phyloP scores from a whole-genome alignment of 192 early-diverging fungal species.

The Linnemannia zychae region DNA sequence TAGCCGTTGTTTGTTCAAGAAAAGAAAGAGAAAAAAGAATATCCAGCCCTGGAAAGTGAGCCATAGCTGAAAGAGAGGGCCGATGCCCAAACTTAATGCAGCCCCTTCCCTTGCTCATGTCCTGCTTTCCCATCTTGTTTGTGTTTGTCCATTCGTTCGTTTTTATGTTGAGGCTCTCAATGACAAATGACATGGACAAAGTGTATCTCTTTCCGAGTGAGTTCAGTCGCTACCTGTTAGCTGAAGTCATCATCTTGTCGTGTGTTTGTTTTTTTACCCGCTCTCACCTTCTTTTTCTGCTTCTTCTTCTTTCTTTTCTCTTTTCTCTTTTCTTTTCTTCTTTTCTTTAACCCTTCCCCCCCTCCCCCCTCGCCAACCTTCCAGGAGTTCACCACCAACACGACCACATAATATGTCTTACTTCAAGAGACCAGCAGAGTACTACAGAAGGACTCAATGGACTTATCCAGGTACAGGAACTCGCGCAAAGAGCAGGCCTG shows the following conservation, averaged over 20 bases:
- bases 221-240: neutral
- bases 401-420: constrained; percentile 25
- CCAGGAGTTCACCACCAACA: constrained; percentile 1
- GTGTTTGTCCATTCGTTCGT: neutral
- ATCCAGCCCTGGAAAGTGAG: neutral
- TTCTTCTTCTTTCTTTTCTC: neutral
- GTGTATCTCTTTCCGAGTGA: neutral
- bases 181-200: constrained; percentile 6
- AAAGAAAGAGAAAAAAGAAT: neutral
- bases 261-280: neutral
- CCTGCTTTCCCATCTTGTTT: neutral
- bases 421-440: constrained; percentile 43
- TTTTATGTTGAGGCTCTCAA: neutral
- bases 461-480: constrained; percentile 46
- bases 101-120: neutral
- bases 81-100: constrained; percentile 10
- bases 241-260: constrained; percentile 6
- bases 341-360: neutral
- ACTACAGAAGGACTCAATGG: constrained; percentile 41
- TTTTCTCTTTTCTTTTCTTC: neutral
- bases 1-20: neutral
- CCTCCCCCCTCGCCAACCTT: neutral
- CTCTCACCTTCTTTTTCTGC: neutral
- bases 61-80: neutral
- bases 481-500: neutral